Percentiles rank a stretch among this genome's conserved stretches.
Conservation (phyloP, 2,329 filamentous ascomycete species). For the Trichoderma koningii region DNA sequence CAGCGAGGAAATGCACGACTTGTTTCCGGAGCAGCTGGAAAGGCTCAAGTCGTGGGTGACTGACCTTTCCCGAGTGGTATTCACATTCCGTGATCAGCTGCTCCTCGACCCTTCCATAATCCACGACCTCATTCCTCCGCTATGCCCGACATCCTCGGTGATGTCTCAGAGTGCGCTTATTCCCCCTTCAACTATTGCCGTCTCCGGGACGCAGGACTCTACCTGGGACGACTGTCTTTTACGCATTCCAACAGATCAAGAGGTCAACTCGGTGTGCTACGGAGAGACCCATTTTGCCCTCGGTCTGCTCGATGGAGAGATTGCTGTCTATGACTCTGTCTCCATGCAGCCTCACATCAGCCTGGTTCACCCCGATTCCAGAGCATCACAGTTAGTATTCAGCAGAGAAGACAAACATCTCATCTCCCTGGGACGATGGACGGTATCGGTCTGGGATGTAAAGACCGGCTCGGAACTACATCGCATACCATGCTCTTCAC, state of each 20-base stretch:
- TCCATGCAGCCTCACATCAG: not conserved
- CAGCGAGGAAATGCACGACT: not conserved
- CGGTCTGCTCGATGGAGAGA: not conserved
- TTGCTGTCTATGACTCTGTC: constrained; percentile 8
- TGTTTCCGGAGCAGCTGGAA: not conserved
- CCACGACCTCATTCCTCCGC: constrained; percentile 16
- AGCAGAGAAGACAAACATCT: not conserved
- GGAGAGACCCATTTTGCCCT: constrained; percentile 18
- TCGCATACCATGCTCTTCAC: not conserved
- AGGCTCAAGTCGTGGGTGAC: constrained; percentile 8
- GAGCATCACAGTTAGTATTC: not conserved
- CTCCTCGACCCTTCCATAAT: constrained; percentile 3
- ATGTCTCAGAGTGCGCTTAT: not conserved
- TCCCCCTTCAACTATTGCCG: not conserved
- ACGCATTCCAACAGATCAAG: constrained; percentile 2
- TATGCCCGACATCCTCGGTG: constrained; percentile 2
- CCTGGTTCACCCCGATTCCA: constrained; percentile 1
- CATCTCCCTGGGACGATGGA: not conserved
- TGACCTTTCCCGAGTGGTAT: constrained; percentile 17
- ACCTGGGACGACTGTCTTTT: constrained; percentile 17
- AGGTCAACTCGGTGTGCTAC: not conserved
- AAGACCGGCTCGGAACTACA: constrained; percentile 7
- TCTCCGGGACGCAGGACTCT: not conserved
- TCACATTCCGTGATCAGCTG: constrained; percentile 10
- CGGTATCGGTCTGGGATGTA: constrained; percentile 2